A percentile compares a stretch with the other conserved stretches of the same genome.
Conservation (phyloP, 2,329 filamentous ascomycete genomes). For the Aspergillus versicolor region DNA sequence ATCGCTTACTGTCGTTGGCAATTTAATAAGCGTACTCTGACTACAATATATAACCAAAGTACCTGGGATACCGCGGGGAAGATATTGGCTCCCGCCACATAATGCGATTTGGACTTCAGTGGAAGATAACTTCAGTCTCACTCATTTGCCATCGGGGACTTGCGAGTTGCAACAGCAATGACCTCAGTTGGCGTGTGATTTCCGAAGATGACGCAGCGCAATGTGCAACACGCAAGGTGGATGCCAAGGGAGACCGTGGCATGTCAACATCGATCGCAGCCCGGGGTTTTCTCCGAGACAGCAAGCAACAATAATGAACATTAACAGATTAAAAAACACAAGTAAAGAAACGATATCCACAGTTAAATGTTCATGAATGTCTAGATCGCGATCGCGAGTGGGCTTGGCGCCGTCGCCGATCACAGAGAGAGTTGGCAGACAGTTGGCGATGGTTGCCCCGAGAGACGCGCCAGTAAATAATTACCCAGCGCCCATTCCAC, state of each 20-base stretch:
- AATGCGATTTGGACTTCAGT: too few species aligned
- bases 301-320: neutral
- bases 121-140: too few species aligned
- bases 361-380: neutral
- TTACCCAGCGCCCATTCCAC: slow-evolving; percentile 18
- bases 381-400: neutral
- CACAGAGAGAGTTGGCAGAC: neutral
- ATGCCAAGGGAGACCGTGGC: neutral
- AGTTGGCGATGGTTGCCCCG: slow-evolving; percentile 25
- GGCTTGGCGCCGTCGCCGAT: neutral
- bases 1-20: too few species aligned
- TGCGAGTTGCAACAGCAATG: too few species aligned
- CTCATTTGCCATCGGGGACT: too few species aligned
- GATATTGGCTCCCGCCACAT: too few species aligned
- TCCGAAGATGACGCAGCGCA: too few species aligned
- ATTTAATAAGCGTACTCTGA: too few species aligned
- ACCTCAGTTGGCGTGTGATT: too few species aligned
- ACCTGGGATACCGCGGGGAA: too few species aligned
- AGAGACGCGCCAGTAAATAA: slow-evolving; percentile 31
- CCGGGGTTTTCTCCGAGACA: neutral
- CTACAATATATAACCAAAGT: too few species aligned
- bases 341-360: neutral
- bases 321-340: neutral
- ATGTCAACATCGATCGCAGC: neutral
- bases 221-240: neutral